A percentile compares a stretch with the other conserved stretches of the same genome.
phyloP scores from a whole-genome alignment of 2,329 filamentous ascomycete species.

The Bipolaris bicolor region DNA sequence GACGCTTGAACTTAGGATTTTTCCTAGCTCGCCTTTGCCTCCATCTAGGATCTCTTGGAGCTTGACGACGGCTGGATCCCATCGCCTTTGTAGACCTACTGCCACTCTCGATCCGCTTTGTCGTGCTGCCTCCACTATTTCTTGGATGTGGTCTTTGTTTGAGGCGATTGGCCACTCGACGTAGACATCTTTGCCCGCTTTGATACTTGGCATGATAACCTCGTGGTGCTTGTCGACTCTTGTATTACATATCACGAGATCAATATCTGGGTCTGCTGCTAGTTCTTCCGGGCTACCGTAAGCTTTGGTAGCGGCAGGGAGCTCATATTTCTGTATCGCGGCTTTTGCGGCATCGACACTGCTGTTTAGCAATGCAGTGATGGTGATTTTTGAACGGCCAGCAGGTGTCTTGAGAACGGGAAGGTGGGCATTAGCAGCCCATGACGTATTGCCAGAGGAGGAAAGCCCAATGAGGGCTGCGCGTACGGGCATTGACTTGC shows the following conservation, averaged over 20 bases:
- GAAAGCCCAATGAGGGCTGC: constrained; percentile 65
- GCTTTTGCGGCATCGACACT: constrained; percentile 48
- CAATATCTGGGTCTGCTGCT: constrained; percentile 45
- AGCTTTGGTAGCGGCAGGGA: constrained; percentile 50
- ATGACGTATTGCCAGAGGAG: constrained; percentile 57
- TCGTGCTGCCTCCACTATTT: constrained; percentile 50
- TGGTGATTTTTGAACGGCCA: constrained; percentile 46
- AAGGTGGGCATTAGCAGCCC: constrained; percentile 63
- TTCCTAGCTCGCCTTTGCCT: constrained; percentile 50
- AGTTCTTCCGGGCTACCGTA: constrained; percentile 54
- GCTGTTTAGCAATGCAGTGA: constrained; percentile 57
- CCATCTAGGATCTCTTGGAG: constrained; percentile 50
- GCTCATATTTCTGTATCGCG: constrained; percentile 50
- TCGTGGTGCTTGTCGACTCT: constrained; percentile 61
- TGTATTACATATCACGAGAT: constrained; percentile 59
- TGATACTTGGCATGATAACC: constrained; percentile 56
- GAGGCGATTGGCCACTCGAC: constrained; percentile 57
- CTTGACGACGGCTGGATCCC: constrained; percentile 49
- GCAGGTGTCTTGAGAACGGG: constrained; percentile 60
- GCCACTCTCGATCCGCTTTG: constrained; percentile 51
- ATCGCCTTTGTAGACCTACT: constrained; percentile 56
- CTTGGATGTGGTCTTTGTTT: constrained; percentile 48
- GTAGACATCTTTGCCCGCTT: constrained; percentile 60
- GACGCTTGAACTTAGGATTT: constrained; percentile 47
- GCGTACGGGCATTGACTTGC: constrained; percentile 52